Evolutionary conservation across 108 stramenopile genomes (phyloP).

Genomic region (Ochromonas danica): DNA sequence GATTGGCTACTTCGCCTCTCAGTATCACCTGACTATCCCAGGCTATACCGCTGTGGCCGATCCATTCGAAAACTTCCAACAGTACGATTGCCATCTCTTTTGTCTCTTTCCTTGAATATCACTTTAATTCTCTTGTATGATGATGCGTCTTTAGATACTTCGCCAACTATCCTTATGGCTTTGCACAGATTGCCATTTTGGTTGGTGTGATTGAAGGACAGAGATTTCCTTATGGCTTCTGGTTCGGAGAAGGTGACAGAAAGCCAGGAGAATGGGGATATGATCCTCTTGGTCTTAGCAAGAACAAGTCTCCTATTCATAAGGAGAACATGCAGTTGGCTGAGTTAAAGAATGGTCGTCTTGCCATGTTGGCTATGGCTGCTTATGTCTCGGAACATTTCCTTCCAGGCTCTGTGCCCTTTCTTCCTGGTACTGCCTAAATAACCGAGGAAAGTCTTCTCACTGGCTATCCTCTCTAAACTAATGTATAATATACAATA

Average conservation of each 20-base stretch:
- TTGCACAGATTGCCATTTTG: not conserved
- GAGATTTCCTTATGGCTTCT: not conserved
- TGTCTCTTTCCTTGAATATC: too few species aligned
- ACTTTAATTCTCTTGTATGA: too few species aligned
- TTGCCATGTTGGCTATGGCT: constrained; percentile 89
- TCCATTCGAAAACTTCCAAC: not conserved
- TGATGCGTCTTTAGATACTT: too few species aligned
- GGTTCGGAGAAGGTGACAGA: not conserved
- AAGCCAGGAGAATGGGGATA: not conserved
- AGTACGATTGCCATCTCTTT: too few species aligned
- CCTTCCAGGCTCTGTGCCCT: constrained; percentile 81
- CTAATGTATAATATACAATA: too few species aligned
- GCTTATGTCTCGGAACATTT: constrained; percentile 73
- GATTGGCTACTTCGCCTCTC: not conserved
- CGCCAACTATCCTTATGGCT: not conserved
- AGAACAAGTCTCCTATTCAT: not conserved
- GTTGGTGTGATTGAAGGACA: not conserved
- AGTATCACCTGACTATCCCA: not conserved
- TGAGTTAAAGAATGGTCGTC: constrained; percentile 87
- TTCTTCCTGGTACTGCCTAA: constrained; percentile 48
- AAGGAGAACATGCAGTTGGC: constrained; percentile 70
- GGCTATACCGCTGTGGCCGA: not conserved
- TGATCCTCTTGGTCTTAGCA: not conserved
- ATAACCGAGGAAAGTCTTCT: too few species aligned
- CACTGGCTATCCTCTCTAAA: too few species aligned